Evolutionary conservation across 139 green algal genomes (phyloP), one percentile per base, ranked within the genome.

Genomic region (Chlamydomonas eustigma): DNA sequence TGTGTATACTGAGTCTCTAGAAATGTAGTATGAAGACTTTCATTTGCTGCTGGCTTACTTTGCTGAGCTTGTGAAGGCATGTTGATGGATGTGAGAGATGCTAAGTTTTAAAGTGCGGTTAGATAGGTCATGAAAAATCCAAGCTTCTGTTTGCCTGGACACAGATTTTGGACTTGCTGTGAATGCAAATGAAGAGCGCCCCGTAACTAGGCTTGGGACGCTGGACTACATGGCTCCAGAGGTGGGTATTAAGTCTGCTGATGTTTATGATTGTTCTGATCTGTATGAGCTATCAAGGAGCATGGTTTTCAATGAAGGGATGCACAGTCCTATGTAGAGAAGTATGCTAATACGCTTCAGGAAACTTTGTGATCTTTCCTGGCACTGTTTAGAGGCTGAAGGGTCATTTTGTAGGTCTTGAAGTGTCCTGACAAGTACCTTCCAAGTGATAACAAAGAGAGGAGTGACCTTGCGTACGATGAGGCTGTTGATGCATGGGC

Each of bases 401-500:
- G n/a, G n/a, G n/a, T 24, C 24, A 24, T 24, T n/a, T n/a, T 44
- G 33, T 31, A 75, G 68, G 68, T 75, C 6, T 31, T 75, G 37
- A 37, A 38, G 6, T 75, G 68, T 32, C 68, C 38, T 5, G 68
- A 75, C 37, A 75, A 75, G 68, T 34, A 34, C 4, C 37, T 37
- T 3, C 68, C 68, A 12, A 28, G n/a, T 31, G 37, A 75, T 12
- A 75, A 75, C 37, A 75, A 75, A 38, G 68, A 75, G 3, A 37
- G 37, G 5, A 4, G 4, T 33, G 38, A 75, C 68, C 37, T 75
- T 37, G 68, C 35, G 3, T 96, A 94, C 84, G 78, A 75, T 2
- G 39, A 82, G 12, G 72, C 76, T 28, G 85, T 93, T 22, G 91
- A 94, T 81, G 85, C 83, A 4, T 96, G 91, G 91, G 90, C 88